Evolutionary conservation across 805 yeast species (phyloP).

Genomic region (Barnettozyma pratensis): DNA sequence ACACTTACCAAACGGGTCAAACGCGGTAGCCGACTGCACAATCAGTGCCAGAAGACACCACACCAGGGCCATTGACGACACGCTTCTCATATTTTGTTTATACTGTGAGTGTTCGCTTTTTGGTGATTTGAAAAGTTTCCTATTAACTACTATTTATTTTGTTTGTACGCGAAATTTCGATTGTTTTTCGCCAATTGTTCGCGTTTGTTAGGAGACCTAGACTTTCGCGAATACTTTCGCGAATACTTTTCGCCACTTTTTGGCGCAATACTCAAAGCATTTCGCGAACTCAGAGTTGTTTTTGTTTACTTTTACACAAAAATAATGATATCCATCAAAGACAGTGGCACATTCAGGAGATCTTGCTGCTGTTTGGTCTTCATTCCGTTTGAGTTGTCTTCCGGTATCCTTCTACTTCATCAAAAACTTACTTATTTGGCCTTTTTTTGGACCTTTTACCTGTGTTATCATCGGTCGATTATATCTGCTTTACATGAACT

Average conservation of each 20-base stretch:
- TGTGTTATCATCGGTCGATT: neutral
- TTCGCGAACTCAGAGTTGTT: neutral
- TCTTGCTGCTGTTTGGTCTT: too few relatives aligned
- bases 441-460: neutral
- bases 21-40: constrained; percentile 7
- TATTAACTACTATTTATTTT: neutral
- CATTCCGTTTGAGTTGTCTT: too few relatives aligned
- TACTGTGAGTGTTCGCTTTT: neutral
- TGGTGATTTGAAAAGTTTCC: neutral
- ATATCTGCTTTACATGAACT: too few relatives aligned
- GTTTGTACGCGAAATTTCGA: neutral
- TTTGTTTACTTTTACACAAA: neutral
- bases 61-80: neutral
- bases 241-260: neutral
- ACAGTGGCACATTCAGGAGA: too few relatives aligned
- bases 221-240: neutral
- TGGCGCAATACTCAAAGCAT: neutral
- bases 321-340: neutral
- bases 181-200: neutral
- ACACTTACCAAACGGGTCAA: constrained; percentile 23
- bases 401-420: too few relatives aligned
- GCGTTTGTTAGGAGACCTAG: neutral
- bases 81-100: neutral
- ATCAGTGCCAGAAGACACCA: constrained; percentile 1
- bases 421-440: too few relatives aligned